Evolutionary conservation across 1,139 yeast species (phyloP).

Genomic region (Suhomyces maxii): DNA sequence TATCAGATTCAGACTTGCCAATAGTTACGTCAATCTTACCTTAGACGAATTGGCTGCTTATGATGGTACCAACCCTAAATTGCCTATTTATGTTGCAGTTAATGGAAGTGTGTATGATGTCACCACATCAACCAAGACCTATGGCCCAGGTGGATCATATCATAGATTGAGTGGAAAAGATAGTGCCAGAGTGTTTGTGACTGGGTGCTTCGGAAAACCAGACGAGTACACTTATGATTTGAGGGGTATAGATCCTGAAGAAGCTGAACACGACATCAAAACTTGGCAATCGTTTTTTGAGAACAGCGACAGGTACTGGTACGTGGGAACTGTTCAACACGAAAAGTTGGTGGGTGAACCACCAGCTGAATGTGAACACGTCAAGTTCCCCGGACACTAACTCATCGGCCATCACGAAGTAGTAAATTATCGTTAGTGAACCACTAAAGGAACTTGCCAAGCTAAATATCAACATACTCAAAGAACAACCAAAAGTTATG

Average conservation of each 20-base stretch:
- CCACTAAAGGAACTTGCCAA: no score
- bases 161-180: slow-evolving; percentile 65
- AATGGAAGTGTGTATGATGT: slow-evolving; percentile 76
- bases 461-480: no score
- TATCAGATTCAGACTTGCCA: slow-evolving; percentile 25
- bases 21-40: slow-evolving; percentile 35
- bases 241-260: slow-evolving; percentile 52
- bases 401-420: background rate
- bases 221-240: slow-evolving; percentile 68
- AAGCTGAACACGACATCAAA: slow-evolving; percentile 29
- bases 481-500: no score
- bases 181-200: slow-evolving; percentile 71
- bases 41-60: slow-evolving; percentile 48
- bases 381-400: slow-evolving; percentile 32
- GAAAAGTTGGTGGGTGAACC: slow-evolving; percentile 33
- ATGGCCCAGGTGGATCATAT: slow-evolving; percentile 70
- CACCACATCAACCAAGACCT: slow-evolving; percentile 48
- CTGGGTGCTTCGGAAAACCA: slow-evolving; percentile 66
- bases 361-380: slow-evolving; percentile 39
- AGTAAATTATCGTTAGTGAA: background rate
- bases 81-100: slow-evolving; percentile 66
- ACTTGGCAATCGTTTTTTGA: slow-evolving; percentile 58
- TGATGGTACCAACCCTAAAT: slow-evolving; percentile 49
- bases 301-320: slow-evolving; percentile 56
- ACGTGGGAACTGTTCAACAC: slow-evolving; percentile 57